phyloP scores from a whole-genome alignment of 2,329 filamentous ascomycete species.

The Colletotrichum somersetense region DNA sequence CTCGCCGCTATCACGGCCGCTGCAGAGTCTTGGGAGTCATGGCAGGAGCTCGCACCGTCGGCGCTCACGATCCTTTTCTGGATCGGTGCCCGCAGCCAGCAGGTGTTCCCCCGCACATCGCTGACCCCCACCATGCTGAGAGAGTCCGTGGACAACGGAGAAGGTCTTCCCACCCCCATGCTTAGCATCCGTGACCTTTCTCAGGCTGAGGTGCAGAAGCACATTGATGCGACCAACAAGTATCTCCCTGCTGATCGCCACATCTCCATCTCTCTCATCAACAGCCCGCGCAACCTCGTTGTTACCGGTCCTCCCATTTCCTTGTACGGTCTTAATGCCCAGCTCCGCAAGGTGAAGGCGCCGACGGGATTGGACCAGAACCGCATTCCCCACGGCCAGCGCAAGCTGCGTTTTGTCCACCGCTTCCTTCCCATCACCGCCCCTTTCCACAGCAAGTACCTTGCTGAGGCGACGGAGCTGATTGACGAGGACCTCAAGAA shows the following conservation, averaged over 20 bases:
- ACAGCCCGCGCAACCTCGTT: constrained; percentile 96
- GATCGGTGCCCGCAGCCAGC: constrained; percentile 97
- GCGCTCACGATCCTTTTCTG: constrained; percentile 96
- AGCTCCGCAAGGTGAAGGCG: constrained; percentile 96
- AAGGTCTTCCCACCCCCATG: constrained; percentile 97
- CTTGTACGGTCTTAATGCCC: constrained; percentile 93
- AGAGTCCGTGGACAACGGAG: constrained; percentile 93
- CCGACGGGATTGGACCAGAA: constrained; percentile 98
- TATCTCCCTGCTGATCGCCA: constrained; percentile 93
- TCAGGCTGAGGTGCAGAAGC: constrained; percentile 89
- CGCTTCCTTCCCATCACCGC: constrained; percentile 97
- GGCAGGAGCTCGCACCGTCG: constrained; percentile 81
- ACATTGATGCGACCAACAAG: constrained; percentile 96
- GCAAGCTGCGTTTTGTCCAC: constrained; percentile 96
- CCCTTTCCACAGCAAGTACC: constrained; percentile 97
- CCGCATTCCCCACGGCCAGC: constrained; percentile 91
- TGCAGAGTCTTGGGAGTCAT: constrained; percentile 93
- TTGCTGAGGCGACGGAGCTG: constrained; percentile 82
- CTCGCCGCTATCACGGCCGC: constrained; percentile 93
- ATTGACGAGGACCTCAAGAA: constrained; percentile 91
- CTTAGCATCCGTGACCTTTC: constrained; percentile 95
- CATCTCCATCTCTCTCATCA: constrained; percentile 94
- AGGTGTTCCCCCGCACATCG: constrained; percentile 95
- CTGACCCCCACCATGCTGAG: constrained; percentile 90
- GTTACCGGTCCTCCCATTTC: constrained; percentile 97